phyloP scores from a whole-genome alignment of 306 rosid genomes.

The Lupinus albus region DNA sequence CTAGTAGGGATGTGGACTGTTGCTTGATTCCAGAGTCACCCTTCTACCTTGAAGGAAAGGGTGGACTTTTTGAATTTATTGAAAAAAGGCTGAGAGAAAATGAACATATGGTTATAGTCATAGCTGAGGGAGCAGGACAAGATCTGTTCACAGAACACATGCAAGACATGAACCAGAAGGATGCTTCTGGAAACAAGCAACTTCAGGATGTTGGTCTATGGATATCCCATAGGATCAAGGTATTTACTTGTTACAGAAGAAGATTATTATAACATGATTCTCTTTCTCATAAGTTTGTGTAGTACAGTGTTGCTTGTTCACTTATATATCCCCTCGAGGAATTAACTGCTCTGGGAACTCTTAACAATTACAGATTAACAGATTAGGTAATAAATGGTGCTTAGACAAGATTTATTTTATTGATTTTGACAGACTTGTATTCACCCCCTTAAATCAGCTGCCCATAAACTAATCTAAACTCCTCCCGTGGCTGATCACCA shows the following conservation, averaged over 20 bases:
- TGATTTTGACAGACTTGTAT: conserved; percentile 12
- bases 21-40: conserved; percentile 94
- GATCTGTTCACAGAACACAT: conserved; percentile 75
- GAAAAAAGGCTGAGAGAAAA: conserved; percentile 71
- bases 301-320: conserved; percentile 15
- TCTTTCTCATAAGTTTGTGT: conserved; percentile 27
- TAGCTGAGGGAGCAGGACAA: conserved; percentile 91
- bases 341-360: conserved; percentile 14
- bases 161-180: conserved; percentile 63
- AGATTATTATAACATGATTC: conserved; percentile 27
- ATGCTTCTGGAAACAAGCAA: conserved; percentile 86
- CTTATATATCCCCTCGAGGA: conserved; percentile 17
- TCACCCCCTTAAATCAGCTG: too few species aligned
- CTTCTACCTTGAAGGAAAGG: conserved; percentile 84
- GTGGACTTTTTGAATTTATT: conserved; percentile 77
- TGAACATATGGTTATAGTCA: conserved; percentile 88
- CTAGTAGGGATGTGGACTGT: conserved; percentile 93
- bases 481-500: background rate
- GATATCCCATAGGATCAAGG: conserved; percentile 90
- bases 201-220: conserved; percentile 81
- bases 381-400: background rate
- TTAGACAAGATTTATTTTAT: conserved; percentile 9
- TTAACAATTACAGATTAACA: conserved; percentile 21
- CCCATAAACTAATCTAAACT: too few species aligned
- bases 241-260: conserved; percentile 37